These are phyloP conservation scores for Stentor coeruleus DNA, from an alignment of 73 alveolate species.

Conservation along the genomic window DNA sequence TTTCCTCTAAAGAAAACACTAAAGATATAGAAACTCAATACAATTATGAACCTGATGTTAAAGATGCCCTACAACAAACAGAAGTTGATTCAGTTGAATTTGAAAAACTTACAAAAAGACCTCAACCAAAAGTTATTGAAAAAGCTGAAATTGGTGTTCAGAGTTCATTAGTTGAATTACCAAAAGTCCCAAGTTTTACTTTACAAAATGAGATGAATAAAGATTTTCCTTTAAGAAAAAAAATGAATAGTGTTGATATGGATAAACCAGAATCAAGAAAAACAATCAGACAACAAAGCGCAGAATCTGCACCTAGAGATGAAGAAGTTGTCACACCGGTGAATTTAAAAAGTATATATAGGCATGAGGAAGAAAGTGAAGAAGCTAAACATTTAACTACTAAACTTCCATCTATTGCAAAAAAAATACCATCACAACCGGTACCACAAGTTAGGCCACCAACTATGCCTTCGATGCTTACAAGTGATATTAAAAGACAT, in stretches of 20 bases:
- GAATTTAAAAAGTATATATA: neutral
- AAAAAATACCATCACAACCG: neutral
- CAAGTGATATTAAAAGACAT: conserved; percentile 14
- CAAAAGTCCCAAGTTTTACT: neutral
- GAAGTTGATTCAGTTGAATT: neutral
- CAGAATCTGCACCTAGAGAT: neutral
- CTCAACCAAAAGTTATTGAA: neutral
- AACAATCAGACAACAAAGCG: neutral
- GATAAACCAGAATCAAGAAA: neutral
- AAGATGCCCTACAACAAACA: neutral
- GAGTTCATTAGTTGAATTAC: neutral
- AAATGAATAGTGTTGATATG: neutral
- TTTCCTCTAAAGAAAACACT: neutral
- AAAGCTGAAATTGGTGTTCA: neutral
- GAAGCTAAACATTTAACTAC: neutral
- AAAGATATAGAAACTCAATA: neutral
- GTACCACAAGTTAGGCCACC: conserved; percentile 9
- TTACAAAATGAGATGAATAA: neutral
- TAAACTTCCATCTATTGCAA: neutral
- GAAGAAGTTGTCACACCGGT: conserved; percentile 12
- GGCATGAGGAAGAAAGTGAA: conserved; percentile 16
- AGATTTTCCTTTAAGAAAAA: neutral
- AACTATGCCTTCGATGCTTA: neutral
- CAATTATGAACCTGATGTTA: conserved; percentile 5
- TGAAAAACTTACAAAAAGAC: neutral